phyloP scores from a whole-genome alignment of 2,329 filamentous ascomycete genomes.

The Fusarium lateritium region DNA sequence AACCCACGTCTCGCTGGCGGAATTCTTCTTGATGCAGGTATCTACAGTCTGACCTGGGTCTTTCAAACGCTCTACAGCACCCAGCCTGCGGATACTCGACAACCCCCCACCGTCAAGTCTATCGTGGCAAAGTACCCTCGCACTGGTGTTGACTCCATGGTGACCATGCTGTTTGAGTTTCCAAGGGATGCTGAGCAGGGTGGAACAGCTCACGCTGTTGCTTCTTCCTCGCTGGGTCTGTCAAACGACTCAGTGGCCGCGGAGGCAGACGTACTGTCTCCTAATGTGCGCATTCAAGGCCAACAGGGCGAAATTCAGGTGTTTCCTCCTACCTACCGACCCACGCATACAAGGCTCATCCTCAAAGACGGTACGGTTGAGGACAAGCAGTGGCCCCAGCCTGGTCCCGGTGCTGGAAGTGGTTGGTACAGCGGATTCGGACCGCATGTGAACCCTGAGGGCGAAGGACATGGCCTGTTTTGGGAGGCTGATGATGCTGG shows the following conservation, averaged over 20 bases:
- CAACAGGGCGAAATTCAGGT: conserved; percentile 62
- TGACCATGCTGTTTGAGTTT: conserved; percentile 80
- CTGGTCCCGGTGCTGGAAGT: conserved; percentile 2
- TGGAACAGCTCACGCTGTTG: conserved; percentile 75
- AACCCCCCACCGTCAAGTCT: neutral
- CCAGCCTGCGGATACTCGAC: neutral
- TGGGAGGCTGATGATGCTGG: conserved; percentile 87
- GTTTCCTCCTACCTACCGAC: conserved; percentile 57
- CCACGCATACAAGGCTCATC: conserved; percentile 64
- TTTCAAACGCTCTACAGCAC: conserved; percentile 16
- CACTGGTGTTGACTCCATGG: conserved; percentile 67
- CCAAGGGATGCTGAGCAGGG: conserved; percentile 62
- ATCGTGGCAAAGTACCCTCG: conserved; percentile 1
- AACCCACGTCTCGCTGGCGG: conserved; percentile 86
- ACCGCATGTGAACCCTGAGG: conserved; percentile 55
- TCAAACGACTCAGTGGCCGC: conserved; percentile 1
- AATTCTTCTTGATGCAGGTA: conserved; percentile 83
- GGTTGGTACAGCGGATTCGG: conserved; percentile 5
- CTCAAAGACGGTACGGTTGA: conserved; percentile 63
- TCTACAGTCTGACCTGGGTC: conserved; percentile 88
- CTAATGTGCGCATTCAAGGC: conserved; percentile 69
- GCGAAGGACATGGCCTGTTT: conserved; percentile 83
- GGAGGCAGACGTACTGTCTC: neutral
- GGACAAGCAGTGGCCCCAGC: conserved; percentile 61
- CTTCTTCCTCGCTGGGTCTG: conserved; percentile 65